Evolutionary conservation across 2,329 filamentous ascomycete species (phyloP).

Genomic region (Monosporascus cannonballus): DNA sequence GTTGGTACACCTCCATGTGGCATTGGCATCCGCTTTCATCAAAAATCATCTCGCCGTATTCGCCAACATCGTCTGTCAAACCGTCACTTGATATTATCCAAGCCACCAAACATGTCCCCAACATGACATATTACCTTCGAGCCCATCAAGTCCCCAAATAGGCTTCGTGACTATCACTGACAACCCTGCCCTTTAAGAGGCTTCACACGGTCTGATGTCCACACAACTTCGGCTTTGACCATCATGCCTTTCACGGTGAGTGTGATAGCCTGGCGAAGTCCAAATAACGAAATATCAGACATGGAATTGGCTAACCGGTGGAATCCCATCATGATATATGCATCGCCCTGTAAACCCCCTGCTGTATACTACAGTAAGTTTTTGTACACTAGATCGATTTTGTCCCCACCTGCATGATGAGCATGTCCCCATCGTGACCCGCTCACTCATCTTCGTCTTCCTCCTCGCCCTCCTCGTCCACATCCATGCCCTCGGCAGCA

Average conservation of each 20-base stretch:
- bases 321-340: background rate
- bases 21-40: slow-evolving; percentile 11
- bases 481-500: slow-evolving; percentile 89
- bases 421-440: slow-evolving; percentile 1
- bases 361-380: slow-evolving; percentile 29
- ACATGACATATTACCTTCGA: no score
- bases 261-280: background rate
- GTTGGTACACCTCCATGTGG: background rate
- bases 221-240: background rate
- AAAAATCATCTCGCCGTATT: slow-evolving; percentile 1
- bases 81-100: background rate
- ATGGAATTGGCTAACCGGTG: background rate
- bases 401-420: slow-evolving; percentile 16
- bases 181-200: no score
- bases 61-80: background rate
- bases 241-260: background rate
- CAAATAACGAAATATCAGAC: background rate
- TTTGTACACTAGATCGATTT: slow-evolving; percentile 14
- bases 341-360: slow-evolving; percentile 10
- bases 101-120: no score
- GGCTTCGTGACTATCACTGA: no score
- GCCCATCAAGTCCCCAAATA: no score
- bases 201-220: background rate
- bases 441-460: slow-evolving; percentile 48
- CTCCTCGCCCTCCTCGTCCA: slow-evolving; percentile 82